Percentiles rank a stretch among this genome's conserved stretches.
These are phyloP conservation scores for Chlorella sp. DNA, from an alignment of 139 green algal species.

Conservation along the genomic window DNA sequence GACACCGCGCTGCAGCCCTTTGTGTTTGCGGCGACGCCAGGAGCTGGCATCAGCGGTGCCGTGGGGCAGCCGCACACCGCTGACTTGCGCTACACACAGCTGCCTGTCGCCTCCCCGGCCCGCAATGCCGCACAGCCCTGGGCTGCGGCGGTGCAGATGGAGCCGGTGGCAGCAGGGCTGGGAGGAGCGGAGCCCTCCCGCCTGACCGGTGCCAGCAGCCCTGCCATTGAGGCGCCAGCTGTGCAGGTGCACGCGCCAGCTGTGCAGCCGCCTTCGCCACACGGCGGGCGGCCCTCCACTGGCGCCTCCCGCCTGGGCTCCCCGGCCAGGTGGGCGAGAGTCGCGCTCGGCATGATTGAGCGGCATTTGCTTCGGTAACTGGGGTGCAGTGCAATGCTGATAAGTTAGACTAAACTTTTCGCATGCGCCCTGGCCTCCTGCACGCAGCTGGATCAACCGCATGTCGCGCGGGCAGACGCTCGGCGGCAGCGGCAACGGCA, in stretches of 20 bases:
- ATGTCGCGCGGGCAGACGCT: background rate
- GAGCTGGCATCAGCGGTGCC: background rate
- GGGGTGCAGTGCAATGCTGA: too few relatives aligned
- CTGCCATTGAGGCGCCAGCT: background rate
- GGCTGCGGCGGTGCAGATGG: background rate
- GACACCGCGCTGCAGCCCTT: slow-evolving; percentile 27
- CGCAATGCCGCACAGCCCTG: background rate
- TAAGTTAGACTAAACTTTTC: too few relatives aligned
- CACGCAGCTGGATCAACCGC: slow-evolving; percentile 14
- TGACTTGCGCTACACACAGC: slow-evolving; percentile 17
- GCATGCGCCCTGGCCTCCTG: too few relatives aligned
- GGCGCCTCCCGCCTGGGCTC: background rate
- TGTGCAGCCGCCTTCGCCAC: background rate
- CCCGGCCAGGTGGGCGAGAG: background rate
- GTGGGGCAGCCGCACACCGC: background rate
- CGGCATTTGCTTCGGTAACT: too few relatives aligned
- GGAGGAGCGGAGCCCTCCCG: background rate
- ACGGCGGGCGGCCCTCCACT: background rate
- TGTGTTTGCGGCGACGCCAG: background rate
- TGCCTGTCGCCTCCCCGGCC: slow-evolving; percentile 6
- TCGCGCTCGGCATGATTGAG: too few relatives aligned
- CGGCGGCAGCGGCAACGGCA: too few relatives aligned
- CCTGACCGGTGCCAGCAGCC: background rate
- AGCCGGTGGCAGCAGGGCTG: background rate
- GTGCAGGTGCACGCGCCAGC: background rate